Percentiles rank a stretch among this genome's conserved stretches.
These are phyloP conservation scores for Neurospora sublineolata DNA, from an alignment of 495 filamentous ascomycete species.

Conservation along the genomic window DNA sequence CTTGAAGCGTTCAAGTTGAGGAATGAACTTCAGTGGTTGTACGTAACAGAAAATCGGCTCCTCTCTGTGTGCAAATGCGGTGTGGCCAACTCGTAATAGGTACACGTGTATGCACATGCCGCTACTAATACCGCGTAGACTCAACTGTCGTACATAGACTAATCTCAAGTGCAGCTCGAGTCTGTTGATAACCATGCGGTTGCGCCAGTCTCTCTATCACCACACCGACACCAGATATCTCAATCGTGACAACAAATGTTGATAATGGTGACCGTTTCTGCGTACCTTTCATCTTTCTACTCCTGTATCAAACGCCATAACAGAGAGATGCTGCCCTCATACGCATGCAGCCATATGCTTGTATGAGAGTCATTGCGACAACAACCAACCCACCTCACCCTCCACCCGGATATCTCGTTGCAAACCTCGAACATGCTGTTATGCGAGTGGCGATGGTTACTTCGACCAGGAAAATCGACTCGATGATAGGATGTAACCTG, in stretches of 20 bases:
- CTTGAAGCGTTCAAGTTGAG: not conserved
- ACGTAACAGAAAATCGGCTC: not conserved
- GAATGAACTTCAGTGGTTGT: not conserved
- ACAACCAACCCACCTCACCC: not conserved
- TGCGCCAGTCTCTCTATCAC: not conserved
- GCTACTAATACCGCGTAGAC: not conserved
- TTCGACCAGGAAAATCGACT: not conserved
- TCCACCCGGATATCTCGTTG: not conserved
- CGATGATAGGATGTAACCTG: not conserved
- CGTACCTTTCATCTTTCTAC: not conserved
- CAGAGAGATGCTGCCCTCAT: not conserved
- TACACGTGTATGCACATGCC: not conserved
- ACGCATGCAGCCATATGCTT: not conserved
- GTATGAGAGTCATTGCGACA: not conserved
- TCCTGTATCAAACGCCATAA: not conserved
- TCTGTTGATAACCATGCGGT: not conserved
- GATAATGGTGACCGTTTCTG: not conserved
- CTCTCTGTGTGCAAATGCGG: not conserved
- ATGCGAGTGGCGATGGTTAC: not conserved
- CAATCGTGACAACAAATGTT: not conserved
- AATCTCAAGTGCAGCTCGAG: not conserved
- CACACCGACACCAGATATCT: not conserved
- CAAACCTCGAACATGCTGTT: not conserved
- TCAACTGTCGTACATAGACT: not conserved
- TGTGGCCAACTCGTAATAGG: not conserved